Conservation (phyloP, 805 yeast species). For the Kluyveromyces nonfermentans region DNA sequence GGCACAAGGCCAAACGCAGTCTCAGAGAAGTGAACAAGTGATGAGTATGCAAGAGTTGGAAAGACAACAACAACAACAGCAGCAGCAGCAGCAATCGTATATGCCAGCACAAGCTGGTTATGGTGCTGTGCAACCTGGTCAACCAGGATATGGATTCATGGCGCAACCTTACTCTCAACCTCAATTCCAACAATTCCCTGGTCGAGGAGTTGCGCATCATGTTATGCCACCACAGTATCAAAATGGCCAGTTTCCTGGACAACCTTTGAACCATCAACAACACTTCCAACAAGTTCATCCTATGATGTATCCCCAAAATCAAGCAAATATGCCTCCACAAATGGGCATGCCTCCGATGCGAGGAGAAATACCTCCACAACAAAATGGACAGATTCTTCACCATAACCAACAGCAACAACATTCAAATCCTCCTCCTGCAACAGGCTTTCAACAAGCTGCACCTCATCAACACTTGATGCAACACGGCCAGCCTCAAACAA, state of each 20-base stretch:
- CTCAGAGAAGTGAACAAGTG: slow-evolving; percentile 9
- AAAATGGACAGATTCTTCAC: slow-evolving; percentile 14
- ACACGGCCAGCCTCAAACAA: slow-evolving; percentile 23
- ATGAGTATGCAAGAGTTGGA: slow-evolving; percentile 32
- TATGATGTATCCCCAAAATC: neutral
- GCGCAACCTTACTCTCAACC: slow-evolving; percentile 25
- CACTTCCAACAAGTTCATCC: slow-evolving; percentile 6
- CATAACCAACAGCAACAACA: slow-evolving; percentile 14
- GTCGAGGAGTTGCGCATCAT: slow-evolving; percentile 4
- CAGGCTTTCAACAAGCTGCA: slow-evolving; percentile 16
- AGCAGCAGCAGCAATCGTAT: slow-evolving; percentile 33
- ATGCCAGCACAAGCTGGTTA: slow-evolving; percentile 18
- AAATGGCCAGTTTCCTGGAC: slow-evolving; percentile 1
- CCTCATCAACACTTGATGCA: slow-evolving; percentile 19
- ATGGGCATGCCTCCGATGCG: slow-evolving; percentile 8
- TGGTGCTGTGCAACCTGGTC: slow-evolving; percentile 15
- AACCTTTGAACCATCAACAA: slow-evolving; percentile 2
- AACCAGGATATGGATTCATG: slow-evolving; percentile 18
- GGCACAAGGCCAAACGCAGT: slow-evolving; percentile 7
- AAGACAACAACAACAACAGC: slow-evolving; percentile 79
- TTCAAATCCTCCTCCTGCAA: slow-evolving; percentile 14
- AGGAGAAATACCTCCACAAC: slow-evolving; percentile 15
- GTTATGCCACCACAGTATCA: slow-evolving; percentile 6
- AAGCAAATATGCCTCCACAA: slow-evolving; percentile 1
- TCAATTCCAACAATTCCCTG: slow-evolving; percentile 4